phyloP scores from a whole-genome alignment of 2,329 filamentous ascomycete genomes.

The Hymenoscyphus infarciens region DNA sequence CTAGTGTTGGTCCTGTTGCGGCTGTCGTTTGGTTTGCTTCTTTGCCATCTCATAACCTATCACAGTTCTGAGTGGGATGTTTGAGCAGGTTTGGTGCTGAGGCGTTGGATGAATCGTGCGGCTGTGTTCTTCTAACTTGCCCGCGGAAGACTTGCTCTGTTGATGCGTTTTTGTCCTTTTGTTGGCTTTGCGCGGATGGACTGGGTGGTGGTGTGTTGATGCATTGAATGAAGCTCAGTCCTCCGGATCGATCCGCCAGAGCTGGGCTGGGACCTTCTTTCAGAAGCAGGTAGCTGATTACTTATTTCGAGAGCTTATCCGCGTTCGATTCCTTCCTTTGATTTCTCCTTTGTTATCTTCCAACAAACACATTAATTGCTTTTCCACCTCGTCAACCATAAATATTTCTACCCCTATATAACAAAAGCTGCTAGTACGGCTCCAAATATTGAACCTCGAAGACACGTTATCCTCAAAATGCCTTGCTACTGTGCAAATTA shows the following conservation, averaged over 20 bases:
- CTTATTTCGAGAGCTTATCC: constrained; percentile 1
- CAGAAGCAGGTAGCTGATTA: not conserved
- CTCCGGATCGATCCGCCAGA: not conserved
- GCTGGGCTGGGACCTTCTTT: constrained; percentile 2
- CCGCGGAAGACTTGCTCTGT: not conserved
- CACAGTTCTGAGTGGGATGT: not conserved
- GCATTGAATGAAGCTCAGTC: constrained; percentile 1
- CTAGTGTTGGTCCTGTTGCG: constrained; percentile 1
- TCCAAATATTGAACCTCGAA: not conserved
- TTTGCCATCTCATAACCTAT: not conserved
- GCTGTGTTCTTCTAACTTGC: not conserved
- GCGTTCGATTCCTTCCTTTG: not conserved
- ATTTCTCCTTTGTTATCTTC: not conserved
- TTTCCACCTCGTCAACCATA: too few relatives aligned
- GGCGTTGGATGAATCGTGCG: not conserved
- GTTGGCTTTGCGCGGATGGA: too few relatives aligned
- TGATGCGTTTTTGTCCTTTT: too few relatives aligned
- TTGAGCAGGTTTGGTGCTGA: not conserved
- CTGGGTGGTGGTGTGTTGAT: not conserved
- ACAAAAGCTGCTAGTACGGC: not conserved
- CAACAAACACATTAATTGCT: not conserved
- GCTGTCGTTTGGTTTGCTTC: not conserved
- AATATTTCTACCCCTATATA: not conserved
- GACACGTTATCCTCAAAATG: constrained; percentile 24
- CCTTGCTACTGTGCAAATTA: constrained; percentile 40